Conservation (phyloP, 2,329 filamentous ascomycete species). For the Chrysoporthe austroafricana region DNA sequence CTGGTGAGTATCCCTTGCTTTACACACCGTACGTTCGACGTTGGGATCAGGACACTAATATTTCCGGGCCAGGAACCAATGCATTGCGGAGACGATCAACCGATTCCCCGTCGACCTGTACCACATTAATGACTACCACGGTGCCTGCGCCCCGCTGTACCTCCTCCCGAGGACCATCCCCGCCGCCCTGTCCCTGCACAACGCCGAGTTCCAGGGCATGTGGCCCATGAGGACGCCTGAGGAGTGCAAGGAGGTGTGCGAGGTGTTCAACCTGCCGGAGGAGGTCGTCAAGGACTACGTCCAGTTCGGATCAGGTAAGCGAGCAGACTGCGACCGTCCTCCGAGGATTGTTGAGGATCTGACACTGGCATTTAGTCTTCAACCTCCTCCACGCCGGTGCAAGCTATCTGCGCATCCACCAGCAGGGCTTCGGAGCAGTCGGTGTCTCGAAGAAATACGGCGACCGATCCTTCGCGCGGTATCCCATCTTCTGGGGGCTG, state of each 20-base stretch:
- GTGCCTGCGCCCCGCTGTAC: slow-evolving; percentile 60
- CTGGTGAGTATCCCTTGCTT: slow-evolving; percentile 44
- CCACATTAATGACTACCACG: slow-evolving; percentile 44
- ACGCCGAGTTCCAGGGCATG: slow-evolving; percentile 69
- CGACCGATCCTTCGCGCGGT: slow-evolving; percentile 66
- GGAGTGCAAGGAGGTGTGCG: slow-evolving; percentile 64
- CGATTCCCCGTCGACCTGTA: slow-evolving; percentile 55
- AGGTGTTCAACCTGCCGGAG: slow-evolving; percentile 62
- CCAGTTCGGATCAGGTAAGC: slow-evolving; percentile 59
- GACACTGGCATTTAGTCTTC: slow-evolving; percentile 52
- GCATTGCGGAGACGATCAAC: slow-evolving; percentile 65
- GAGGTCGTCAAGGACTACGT: slow-evolving; percentile 62
- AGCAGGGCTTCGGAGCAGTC: slow-evolving; percentile 69
- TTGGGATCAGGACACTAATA: not conserved
- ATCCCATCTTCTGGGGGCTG: slow-evolving; percentile 71
- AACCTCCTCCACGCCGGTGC: slow-evolving; percentile 70
- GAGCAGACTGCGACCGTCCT: slow-evolving; percentile 36
- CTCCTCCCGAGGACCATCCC: slow-evolving; percentile 63
- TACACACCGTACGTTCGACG: not conserved
- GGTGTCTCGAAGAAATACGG: slow-evolving; percentile 72
- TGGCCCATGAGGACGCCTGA: slow-evolving; percentile 67
- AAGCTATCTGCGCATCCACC: slow-evolving; percentile 67
- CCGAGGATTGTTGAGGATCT: slow-evolving; percentile 45
- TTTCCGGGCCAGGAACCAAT: slow-evolving; percentile 68
- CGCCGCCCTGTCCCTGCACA: slow-evolving; percentile 66